Conservation (phyloP, 129 eudicot species). For the Arctium minus region DNA sequence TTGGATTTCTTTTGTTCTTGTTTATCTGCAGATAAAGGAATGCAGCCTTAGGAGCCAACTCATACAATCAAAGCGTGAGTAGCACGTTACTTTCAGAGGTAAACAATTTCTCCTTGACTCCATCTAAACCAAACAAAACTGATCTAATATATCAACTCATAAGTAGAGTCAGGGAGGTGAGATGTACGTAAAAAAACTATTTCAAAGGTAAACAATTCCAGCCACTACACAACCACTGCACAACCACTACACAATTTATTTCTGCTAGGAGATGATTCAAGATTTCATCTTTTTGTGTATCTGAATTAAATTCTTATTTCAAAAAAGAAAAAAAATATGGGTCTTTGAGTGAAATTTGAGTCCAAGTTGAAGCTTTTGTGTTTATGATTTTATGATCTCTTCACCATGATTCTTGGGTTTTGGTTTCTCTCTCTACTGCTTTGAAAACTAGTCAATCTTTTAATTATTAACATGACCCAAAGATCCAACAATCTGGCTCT, state of each 20-base stretch:
- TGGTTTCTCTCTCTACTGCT: not conserved
- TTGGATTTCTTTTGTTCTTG: not conserved
- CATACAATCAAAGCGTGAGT: slow-evolving; percentile 46
- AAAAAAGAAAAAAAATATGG: not conserved
- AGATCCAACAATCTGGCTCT: slow-evolving; percentile 22
- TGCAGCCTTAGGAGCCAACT: slow-evolving; percentile 75
- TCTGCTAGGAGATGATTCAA: not conserved
- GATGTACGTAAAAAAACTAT: too few species aligned
- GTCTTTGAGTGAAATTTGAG: not conserved
- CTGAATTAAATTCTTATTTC: not conserved
- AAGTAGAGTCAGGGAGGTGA: not conserved
- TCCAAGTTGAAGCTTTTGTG: slow-evolving; percentile 18
- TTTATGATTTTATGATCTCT: slow-evolving; percentile 31
- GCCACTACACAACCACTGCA: too few species aligned
- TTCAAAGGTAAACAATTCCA: too few species aligned
- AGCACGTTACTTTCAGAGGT: slow-evolving; percentile 16
- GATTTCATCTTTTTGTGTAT: not conserved
- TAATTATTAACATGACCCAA: slow-evolving; percentile 22
- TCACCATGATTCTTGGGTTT: slow-evolving; percentile 6
- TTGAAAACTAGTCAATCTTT: slow-evolving; percentile 5
- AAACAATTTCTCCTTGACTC: slow-evolving; percentile 4
- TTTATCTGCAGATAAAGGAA: slow-evolving; percentile 56
- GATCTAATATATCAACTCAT: not conserved
- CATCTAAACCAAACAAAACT: not conserved
- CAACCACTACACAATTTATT: not conserved